Percentiles rank a stretch among this genome's conserved stretches.
Conservation (phyloP, 2,329 filamentous ascomycete genomes). For the Trichoderma polysporum region DNA sequence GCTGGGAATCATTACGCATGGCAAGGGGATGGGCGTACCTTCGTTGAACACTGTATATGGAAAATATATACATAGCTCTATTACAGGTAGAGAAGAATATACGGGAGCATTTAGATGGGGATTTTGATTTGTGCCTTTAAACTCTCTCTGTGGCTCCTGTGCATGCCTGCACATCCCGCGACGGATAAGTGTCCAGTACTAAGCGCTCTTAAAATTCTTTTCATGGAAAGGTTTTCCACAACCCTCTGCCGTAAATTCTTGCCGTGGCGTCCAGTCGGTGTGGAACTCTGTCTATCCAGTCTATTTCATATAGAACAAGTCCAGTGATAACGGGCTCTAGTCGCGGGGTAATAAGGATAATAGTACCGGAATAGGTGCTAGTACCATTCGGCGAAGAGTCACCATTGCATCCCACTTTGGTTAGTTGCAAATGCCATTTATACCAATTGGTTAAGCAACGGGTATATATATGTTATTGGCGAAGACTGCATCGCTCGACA, state of each 20-base stretch:
- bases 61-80: not conserved
- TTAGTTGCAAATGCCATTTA: not conserved
- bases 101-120: not conserved
- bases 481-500: not conserved
- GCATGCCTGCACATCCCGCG: too few species aligned
- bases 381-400: slow-evolving; percentile 1
- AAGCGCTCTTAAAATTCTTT: too few species aligned
- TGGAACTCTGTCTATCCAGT: too few species aligned
- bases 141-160: not conserved
- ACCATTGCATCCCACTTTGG: not conserved
- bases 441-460: not conserved
- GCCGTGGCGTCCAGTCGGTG: too few species aligned
- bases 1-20: not conserved
- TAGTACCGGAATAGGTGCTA: not conserved
- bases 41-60: not conserved
- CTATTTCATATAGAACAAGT: not conserved
- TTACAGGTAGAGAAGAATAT: slow-evolving; percentile 4
- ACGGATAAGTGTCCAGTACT: too few species aligned
- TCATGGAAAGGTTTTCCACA: too few species aligned
- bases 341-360: not conserved
- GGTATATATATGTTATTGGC: not conserved
- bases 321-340: not conserved
- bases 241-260: too few species aligned
- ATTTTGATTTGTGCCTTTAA: not conserved
- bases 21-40: not conserved